Evolutionary conservation across 208 protist species (phyloP), one percentile per base, ranked within the genome.

Genomic region (Porcisia hertigi): DNA sequence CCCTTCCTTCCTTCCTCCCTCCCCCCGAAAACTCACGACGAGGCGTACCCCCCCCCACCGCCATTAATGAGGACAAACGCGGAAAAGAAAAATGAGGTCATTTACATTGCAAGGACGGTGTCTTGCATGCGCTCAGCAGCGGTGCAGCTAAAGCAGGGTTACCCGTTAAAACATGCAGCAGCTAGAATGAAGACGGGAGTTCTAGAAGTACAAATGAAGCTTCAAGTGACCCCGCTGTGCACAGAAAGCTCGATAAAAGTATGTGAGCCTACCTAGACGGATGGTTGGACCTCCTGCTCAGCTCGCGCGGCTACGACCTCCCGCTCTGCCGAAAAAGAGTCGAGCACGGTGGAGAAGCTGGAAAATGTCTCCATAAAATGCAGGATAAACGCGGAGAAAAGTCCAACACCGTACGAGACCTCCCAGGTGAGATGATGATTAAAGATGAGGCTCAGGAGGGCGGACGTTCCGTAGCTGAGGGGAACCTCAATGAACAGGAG

Each of bases 351-450:
- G 11, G 45, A 57, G 6, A 69, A 82, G 30, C 62, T 70, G 14
- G 65, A 49, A 47, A 82, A 82, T 34, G 62, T 39, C 49, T 77
- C 77, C 72, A 77, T 67, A 20, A 69, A 2, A 14, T 77, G 72
- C 41, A 82, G 74, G 16, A 82, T 34, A 1, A 30, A 53, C 25
- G 66, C 58, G 52, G 59, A 62, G 25, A 55, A n/a, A 41, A 82
- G 72, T 0, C 77, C 77, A 3, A 71, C 16, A 16, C 77, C 77
- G 67, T 82, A 82, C 47, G 77, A 73, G 11, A 82, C 69, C 66
- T 82, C 77, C 77, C 77, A 82, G 0, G 77, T 77, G 55, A 82
- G 30, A 36, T 77, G 57, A 9, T 43, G 72, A n/a, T 77, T 71
- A 36, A 82, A 82, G 66, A 74, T 70, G n/a, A 82, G 30, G 52